These are phyloP conservation scores for Phialophora chinensis DNA, from an alignment of 2,329 filamentous ascomycete genomes.

Conservation along the genomic window DNA sequence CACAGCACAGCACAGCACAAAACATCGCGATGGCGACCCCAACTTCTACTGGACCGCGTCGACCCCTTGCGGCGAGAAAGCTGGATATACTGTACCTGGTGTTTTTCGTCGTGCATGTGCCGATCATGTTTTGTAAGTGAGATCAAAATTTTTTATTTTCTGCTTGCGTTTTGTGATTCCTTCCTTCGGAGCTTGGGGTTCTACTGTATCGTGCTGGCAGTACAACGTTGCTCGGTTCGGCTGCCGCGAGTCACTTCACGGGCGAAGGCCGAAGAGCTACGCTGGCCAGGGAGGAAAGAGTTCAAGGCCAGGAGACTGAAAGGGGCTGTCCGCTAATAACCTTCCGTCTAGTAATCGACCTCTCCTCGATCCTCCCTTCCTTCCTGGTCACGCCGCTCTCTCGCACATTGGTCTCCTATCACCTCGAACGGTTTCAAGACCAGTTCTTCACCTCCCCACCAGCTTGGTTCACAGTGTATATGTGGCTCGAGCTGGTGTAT, in stretches of 20 bases:
- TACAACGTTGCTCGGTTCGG: background rate
- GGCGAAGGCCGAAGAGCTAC: background rate
- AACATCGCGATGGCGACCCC: background rate
- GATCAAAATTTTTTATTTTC: background rate
- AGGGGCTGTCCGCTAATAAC: conserved; percentile 4
- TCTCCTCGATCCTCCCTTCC: conserved; percentile 64
- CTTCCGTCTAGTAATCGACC: conserved; percentile 61
- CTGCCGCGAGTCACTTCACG: background rate
- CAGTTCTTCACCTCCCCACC: conserved; percentile 66
- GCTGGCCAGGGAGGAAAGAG: background rate
- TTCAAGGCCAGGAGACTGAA: background rate
- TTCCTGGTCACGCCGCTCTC: conserved; percentile 58
- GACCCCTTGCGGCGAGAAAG: conserved; percentile 43
- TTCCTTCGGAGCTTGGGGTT: background rate
- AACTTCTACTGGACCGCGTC: background rate
- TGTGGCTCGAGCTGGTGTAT: conserved; percentile 64
- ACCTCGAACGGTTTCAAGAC: conserved; percentile 66
- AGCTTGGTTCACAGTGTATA: conserved; percentile 64
- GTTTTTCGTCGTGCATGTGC: conserved; percentile 68
- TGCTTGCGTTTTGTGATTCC: background rate
- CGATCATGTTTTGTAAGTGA: conserved; percentile 64
- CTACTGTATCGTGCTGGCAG: background rate
- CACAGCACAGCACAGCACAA: background rate
- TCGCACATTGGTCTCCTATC: conserved; percentile 59
- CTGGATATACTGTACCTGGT: conserved; percentile 54